A percentile compares a stretch with the other conserved stretches of the same genome.
Conservation (phyloP, 1,284 basidiomycete genomes). For the Ustilago tritici region DNA sequence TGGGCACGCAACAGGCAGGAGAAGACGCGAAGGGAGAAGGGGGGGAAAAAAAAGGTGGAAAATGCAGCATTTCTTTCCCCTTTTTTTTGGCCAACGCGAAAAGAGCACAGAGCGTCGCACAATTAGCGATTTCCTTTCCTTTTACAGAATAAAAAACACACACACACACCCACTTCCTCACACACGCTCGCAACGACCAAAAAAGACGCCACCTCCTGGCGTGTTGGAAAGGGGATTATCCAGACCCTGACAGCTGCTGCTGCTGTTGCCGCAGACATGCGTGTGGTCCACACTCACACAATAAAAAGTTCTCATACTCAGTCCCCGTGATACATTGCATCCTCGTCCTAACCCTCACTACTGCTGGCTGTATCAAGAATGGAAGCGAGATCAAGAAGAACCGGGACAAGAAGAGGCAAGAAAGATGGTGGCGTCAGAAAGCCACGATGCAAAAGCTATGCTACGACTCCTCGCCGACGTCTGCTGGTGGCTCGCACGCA, state of each 20-base stretch:
- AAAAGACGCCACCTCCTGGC: slow-evolving; percentile 10
- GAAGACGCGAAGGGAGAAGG: background rate
- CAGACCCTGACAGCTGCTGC: slow-evolving; percentile 5
- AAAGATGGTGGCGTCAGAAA: slow-evolving; percentile 1
- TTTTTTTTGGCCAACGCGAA: slow-evolving; percentile 3
- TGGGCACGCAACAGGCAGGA: background rate
- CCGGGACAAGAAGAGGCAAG: background rate
- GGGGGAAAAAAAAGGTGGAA: background rate
- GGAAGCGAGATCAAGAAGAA: background rate
- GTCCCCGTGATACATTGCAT: no score
- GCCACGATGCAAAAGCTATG: background rate
- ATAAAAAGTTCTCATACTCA: no score
- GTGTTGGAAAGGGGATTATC: background rate
- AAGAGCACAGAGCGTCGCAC: slow-evolving; percentile 3
- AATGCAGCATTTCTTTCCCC: background rate
- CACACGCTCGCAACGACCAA: background rate
- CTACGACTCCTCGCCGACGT: slow-evolving; percentile 7
- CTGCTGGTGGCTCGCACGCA: background rate
- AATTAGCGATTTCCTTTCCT: background rate
- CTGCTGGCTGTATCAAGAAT: background rate
- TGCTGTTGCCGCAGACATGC: background rate
- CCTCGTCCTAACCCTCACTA: background rate
- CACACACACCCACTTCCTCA: background rate
- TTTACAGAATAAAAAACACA: background rate
- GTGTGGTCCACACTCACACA: background rate